Evolutionary conservation across 108 stramenopile species (phyloP).

Genomic region (Nitzschia inconspicua): DNA sequence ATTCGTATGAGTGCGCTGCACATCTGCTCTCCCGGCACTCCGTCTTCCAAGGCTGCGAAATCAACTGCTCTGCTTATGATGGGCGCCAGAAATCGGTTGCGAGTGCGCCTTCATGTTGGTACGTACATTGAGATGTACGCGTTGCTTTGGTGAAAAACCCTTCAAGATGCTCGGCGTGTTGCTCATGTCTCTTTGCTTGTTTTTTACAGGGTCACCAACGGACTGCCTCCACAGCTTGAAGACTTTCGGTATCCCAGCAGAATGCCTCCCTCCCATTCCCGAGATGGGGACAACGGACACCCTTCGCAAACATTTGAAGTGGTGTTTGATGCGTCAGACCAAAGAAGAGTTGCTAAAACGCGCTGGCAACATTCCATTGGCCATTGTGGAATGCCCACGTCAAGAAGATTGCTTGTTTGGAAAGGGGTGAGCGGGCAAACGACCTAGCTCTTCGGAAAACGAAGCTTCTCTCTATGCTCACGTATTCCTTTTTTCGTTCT

Average conservation of each 20-base stretch:
- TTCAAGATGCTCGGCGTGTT: too few species aligned
- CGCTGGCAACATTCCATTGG: not conserved
- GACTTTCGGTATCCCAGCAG: constrained; percentile 1
- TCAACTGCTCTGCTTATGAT: not conserved
- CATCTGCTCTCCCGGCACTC: not conserved
- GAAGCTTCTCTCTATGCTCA: too few species aligned
- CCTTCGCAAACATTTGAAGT: not conserved
- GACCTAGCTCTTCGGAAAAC: too few species aligned
- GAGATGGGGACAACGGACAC: not conserved
- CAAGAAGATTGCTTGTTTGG: constrained; percentile 12
- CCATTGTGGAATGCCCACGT: constrained; percentile 4
- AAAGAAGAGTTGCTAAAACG: not conserved
- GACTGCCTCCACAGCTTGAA: not conserved
- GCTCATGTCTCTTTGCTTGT: too few species aligned
- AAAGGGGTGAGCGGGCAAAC: not conserved
- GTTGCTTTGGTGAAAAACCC: too few species aligned
- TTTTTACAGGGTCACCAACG: too few species aligned
- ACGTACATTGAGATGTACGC: too few species aligned
- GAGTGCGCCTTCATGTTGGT: not conserved
- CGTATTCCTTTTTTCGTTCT: too few species aligned
- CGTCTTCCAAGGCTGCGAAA: not conserved
- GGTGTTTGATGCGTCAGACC: not conserved
- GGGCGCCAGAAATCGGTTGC: not conserved
- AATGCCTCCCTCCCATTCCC: not conserved
- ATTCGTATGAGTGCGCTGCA: not conserved